Evolutionary conservation across 2,329 filamentous ascomycete genomes (phyloP).

Genomic region (Colletotrichum tanaceti): DNA sequence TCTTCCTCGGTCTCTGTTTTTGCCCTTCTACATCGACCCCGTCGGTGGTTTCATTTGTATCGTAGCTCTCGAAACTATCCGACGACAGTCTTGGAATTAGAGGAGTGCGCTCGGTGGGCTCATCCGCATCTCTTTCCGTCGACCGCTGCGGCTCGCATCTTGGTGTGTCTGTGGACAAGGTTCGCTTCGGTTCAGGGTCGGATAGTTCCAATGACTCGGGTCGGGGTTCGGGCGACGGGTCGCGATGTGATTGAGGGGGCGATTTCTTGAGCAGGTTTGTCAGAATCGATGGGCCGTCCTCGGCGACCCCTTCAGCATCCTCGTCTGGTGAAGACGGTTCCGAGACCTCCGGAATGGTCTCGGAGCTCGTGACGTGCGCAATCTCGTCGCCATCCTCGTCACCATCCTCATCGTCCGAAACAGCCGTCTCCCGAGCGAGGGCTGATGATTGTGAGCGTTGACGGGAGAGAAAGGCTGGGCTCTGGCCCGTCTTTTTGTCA

Average conservation of each 20-base stretch:
- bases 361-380: slow-evolving; percentile 49
- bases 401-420: slow-evolving; percentile 46
- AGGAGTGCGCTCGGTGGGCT: slow-evolving; percentile 60
- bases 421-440: slow-evolving; percentile 43
- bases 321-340: slow-evolving; percentile 64
- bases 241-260: slow-evolving; percentile 53
- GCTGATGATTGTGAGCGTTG: slow-evolving; percentile 52
- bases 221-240: slow-evolving; percentile 45
- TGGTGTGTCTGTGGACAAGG: slow-evolving; percentile 12
- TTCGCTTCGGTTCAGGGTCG: slow-evolving; percentile 27
- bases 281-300: slow-evolving; percentile 58
- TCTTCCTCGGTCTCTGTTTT: slow-evolving; percentile 51
- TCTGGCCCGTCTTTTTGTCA: slow-evolving; percentile 62
- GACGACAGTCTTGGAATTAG: slow-evolving; percentile 54
- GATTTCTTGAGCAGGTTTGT: slow-evolving; percentile 63
- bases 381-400: slow-evolving; percentile 35
- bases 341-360: slow-evolving; percentile 71
- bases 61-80: slow-evolving; percentile 40
- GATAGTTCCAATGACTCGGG: slow-evolving; percentile 35
- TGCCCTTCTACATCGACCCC: slow-evolving; percentile 63
- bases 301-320: slow-evolving; percentile 44
- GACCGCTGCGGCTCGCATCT: slow-evolving; percentile 34
- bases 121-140: slow-evolving; percentile 33
- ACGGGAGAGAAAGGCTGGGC: slow-evolving; percentile 59
- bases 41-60: slow-evolving; percentile 45